Percentiles rank a stretch among this genome's conserved stretches.
These are phyloP conservation scores for Ganoderma lingzhi DNA, from an alignment of 1,284 basidiomycete species.

Conservation along the genomic window DNA sequence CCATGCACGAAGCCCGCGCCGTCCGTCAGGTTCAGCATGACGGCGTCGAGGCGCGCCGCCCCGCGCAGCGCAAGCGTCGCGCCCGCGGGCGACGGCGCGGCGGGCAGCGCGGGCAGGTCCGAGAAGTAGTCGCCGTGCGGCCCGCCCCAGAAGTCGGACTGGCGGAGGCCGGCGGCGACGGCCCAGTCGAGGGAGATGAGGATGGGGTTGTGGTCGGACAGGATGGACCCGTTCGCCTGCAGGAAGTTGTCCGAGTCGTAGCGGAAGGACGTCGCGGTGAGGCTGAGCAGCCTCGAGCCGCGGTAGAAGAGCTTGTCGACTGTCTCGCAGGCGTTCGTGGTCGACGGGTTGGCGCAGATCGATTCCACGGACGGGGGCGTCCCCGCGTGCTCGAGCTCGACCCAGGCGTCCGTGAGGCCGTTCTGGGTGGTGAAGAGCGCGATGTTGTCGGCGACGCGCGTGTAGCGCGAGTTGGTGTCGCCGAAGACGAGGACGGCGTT, in stretches of 20 bases:
- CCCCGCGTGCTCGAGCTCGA: constrained; percentile 18
- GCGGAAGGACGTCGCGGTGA: constrained; percentile 15
- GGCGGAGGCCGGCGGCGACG: constrained; percentile 10
- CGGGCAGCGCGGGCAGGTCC: constrained; percentile 20
- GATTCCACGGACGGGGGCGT: constrained; percentile 10
- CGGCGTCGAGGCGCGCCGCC: constrained; percentile 18
- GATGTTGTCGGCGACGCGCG: constrained; percentile 22
- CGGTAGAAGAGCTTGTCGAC: constrained; percentile 29
- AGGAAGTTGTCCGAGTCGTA: constrained; percentile 21
- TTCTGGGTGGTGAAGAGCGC: constrained; percentile 16
- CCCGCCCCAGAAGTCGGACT: constrained; percentile 23
- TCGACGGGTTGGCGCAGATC: constrained; percentile 14
- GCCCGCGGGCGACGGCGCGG: constrained; percentile 8
- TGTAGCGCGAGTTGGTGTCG: constrained; percentile 28
- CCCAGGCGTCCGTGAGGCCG: constrained; percentile 25
- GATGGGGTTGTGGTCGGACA: constrained; percentile 27
- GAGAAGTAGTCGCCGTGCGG: constrained; percentile 25
- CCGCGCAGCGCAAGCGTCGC: constrained; percentile 21
- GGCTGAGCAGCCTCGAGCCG: constrained; percentile 12
- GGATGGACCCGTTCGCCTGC: constrained; percentile 10
- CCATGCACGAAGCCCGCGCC: constrained; percentile 17
- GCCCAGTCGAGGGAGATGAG: constrained; percentile 19
- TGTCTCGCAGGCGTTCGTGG: constrained; percentile 21
- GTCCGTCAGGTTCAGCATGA: constrained; percentile 20
- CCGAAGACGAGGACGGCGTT: constrained; percentile 26